These are phyloP conservation scores for Gynandropsis gynandra DNA, from an alignment of 345 rosid genomes.

Conservation along the genomic window DNA sequence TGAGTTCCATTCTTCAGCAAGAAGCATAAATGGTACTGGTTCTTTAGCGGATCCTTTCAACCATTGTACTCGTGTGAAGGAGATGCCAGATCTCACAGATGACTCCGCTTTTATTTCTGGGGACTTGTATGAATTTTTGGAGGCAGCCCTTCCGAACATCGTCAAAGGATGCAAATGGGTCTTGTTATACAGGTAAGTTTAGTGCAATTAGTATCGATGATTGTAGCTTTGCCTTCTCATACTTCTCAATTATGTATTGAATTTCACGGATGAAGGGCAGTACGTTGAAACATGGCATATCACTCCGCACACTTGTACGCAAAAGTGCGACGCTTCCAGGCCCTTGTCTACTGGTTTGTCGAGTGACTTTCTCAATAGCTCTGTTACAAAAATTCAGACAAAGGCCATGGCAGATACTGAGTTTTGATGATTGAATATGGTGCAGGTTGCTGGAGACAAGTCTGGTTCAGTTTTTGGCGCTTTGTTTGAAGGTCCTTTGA, in stretches of 20 bases:
- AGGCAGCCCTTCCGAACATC: slow-evolving; percentile 70
- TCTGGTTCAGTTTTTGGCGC: slow-evolving; percentile 88
- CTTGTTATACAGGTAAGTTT: slow-evolving; percentile 71
- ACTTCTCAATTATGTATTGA: slow-evolving; percentile 30
- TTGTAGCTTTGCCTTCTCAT: slow-evolving; percentile 1
- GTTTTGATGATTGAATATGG: slow-evolving; percentile 14
- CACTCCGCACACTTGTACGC: slow-evolving; percentile 84
- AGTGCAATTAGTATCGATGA: slow-evolving; percentile 5
- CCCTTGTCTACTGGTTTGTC: slow-evolving; percentile 72
- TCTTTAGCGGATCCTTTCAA: slow-evolving; percentile 40
- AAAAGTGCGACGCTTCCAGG: slow-evolving; percentile 73
- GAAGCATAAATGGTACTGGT: slow-evolving; percentile 38
- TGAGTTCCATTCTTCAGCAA: slow-evolving; percentile 21
- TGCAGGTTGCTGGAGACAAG: slow-evolving; percentile 71
- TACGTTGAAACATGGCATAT: slow-evolving; percentile 89
- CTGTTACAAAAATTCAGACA: neutral
- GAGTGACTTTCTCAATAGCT: neutral
- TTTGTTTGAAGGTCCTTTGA: slow-evolving; percentile 68
- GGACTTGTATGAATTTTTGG: slow-evolving; percentile 62
- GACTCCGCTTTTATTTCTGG: slow-evolving; percentile 59
- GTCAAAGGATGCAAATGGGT: slow-evolving; percentile 86
- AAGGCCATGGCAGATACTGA: neutral
- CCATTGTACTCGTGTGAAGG: slow-evolving; percentile 28
- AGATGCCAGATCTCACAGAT: slow-evolving; percentile 39
- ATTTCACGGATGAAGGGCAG: slow-evolving; percentile 88